These are phyloP conservation scores for Annulohypoxylon stygium DNA, from an alignment of 495 filamentous ascomycete genomes.

Conservation along the genomic window DNA sequence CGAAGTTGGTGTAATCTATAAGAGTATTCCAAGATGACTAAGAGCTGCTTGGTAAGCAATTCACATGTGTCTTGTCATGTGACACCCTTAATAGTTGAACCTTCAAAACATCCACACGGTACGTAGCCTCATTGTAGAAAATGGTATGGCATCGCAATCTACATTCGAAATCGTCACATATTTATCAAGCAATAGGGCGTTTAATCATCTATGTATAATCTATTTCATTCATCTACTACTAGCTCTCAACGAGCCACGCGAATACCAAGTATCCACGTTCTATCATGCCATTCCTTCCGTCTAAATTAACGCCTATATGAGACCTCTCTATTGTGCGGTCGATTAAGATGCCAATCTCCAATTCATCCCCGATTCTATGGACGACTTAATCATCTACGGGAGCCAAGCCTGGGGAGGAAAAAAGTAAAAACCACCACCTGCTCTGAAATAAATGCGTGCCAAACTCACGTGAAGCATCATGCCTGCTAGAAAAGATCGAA, in stretches of 20 bases:
- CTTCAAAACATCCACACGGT: no score
- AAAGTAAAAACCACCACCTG: slow-evolving; percentile 9
- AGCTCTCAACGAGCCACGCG: background rate
- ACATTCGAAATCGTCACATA: background rate
- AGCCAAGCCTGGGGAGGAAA: slow-evolving; percentile 10
- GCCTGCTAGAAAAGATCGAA: slow-evolving; percentile 10
- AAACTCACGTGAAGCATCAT: slow-evolving; percentile 19
- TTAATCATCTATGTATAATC: background rate
- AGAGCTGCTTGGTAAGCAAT: no score
- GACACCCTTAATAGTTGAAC: no score
- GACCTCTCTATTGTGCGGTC: slow-evolving; percentile 29
- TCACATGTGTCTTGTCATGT: no score
- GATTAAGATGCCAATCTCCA: slow-evolving; percentile 30
- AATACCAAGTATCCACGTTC: slow-evolving; percentile 30
- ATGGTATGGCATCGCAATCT: no score
- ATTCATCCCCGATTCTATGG: slow-evolving; percentile 25
- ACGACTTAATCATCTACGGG: background rate
- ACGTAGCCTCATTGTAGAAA: no score
- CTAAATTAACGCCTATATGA: slow-evolving; percentile 40
- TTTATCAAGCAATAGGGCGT: background rate
- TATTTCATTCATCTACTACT: slow-evolving; percentile 21
- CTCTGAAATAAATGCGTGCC: slow-evolving; percentile 13
- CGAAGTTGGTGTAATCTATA: no score
- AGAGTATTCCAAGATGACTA: no score
- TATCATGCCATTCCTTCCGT: slow-evolving; percentile 43